Base-by-base conservation (phyloP, 2,329 filamentous ascomycete genomes). In the Tolypocladium inflatum region DNA sequence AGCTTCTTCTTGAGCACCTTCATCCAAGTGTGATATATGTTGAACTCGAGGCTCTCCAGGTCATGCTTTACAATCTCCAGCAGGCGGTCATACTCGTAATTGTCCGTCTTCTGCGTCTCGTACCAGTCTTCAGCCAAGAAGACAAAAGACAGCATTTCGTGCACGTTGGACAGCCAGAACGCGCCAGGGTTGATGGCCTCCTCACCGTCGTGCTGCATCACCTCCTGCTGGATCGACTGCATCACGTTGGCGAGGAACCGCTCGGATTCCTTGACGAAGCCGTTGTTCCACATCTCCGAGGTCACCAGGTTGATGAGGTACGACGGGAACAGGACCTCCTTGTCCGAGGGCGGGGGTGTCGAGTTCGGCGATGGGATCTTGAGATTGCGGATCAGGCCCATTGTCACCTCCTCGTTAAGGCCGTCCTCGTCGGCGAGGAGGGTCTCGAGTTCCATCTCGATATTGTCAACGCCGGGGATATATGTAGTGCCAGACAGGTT, bases 1-100 rank as follows among this genome's bases (percentile, higher is more conserved):
- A 99, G 82, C 78, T 96, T 96, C 85, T 97, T 97, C 84, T 99
- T 99, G 69, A 99, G 79, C 58, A 97, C 90, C 81, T 99, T 99
- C 94, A 99, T 99, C 94, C 94, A 99, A 33, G 94, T 99, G 76
- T 99, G 94, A 76, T 99, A 99, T 68, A 99, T 99, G 79, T 99
- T 99, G 80, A 99, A 99, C 76, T 99, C 94, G 63, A 99, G 81
- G 74, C 90, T 96, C 78, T 99, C 94, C 55, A 99, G 80, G 72
- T 99, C 94, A 72, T 99, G 94, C 82, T 99, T 99, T 71, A 99
- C 94, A 72, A 99, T 97, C 75, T 99, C 94, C 67, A 99, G 79
- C 56, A 99, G 82, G 63, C 94, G 89, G 75, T 99, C 94, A 68
- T 99, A 99, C 78, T 99, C 94, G 72, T 96, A 97, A 72, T 97